Percentiles rank a stretch among this genome's conserved stretches.
Evolutionary conservation across 495 filamentous ascomycete genomes (phyloP).

Genomic region (Hypoxylon lenormandii): DNA sequence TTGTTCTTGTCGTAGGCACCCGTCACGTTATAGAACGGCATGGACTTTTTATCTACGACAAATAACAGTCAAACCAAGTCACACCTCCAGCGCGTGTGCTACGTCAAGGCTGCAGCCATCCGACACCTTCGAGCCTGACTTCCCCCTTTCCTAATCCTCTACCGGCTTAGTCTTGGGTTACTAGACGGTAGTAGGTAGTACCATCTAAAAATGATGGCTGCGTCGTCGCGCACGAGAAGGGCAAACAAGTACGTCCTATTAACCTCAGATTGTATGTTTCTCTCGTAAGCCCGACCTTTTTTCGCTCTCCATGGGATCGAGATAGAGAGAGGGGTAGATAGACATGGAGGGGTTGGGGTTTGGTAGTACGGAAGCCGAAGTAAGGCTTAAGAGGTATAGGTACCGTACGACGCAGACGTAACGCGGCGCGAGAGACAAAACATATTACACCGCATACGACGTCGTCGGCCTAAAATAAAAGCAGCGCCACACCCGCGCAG

Average conservation of each 20-base stretch:
- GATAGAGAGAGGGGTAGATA: not conserved
- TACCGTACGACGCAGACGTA: not conserved
- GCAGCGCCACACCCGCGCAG: conserved; percentile 30
- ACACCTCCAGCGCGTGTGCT: conserved; percentile 19
- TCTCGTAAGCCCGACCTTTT: conserved; percentile 1
- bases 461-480: conserved; percentile 13
- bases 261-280: not conserved
- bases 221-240: not conserved
- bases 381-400: no score
- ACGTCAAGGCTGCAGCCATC: conserved; percentile 35
- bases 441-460: conserved; percentile 28
- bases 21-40: conserved; percentile 19
- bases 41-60: not conserved
- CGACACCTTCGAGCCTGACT: conserved; percentile 20
- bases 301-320: not conserved
- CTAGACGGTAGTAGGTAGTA: not conserved
- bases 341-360: conserved; percentile 14
- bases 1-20: conserved; percentile 5
- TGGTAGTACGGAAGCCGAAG: conserved; percentile 4
- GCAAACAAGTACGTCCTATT: not conserved
- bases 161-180: not conserved
- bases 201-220: no score
- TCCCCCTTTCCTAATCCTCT: not conserved
- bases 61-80: conserved; percentile 1
- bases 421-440: conserved; percentile 5